Evolutionary conservation across 805 yeast species (phyloP), one percentile per base, ranked within the genome.

Genomic region (Blastobotrys terrestris): DNA sequence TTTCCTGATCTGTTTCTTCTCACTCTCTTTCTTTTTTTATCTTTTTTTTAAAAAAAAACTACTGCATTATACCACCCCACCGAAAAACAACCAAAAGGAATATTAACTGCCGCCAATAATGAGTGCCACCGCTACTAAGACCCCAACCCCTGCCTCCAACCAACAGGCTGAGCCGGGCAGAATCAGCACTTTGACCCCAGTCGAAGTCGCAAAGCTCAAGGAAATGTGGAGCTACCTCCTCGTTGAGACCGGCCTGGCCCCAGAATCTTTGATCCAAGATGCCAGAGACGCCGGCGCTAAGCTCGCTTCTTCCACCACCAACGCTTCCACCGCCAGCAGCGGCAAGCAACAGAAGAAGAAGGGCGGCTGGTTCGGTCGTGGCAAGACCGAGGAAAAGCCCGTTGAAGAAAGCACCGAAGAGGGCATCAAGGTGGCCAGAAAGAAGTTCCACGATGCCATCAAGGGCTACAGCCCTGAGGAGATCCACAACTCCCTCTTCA

Each of bases 401-500:
- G 13, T 15, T 41, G 55, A 55, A 26, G 19, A 51, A n/a, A 42
- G 44, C 46, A 40, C 58, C n/a, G 63, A 62, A 15, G 62, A 63
- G 41, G 57, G 60, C 13, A 18, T 43, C 39, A 57, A 53, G 48
- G 55, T 54, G 45, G 61, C 60, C 14, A 39, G 48, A n/a, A 18
- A 22, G 41, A 59, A 59, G 26, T 69, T 82, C 52, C 79, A 79
- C 58, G 70, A 76, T 1, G 70, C 81, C 0, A 65, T 84, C 50
- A 71, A 77, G 51, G 78, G 75, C 46, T 67, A 83, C 54, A 74
- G 81, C 20, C 78, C 84, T 0, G 74, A 73, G 19, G 75, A 73
- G 18, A 63, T 82, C 6, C 78, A 79, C 56, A 67, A 67, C 6
- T 75, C 77, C 57, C 74, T 83, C 63, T 79, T 85, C 84, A 65